Evolutionary conservation across 352 stramenopile species (phyloP), one percentile per base, ranked within the genome.

Genomic region (Pythium rishiriense): DNA sequence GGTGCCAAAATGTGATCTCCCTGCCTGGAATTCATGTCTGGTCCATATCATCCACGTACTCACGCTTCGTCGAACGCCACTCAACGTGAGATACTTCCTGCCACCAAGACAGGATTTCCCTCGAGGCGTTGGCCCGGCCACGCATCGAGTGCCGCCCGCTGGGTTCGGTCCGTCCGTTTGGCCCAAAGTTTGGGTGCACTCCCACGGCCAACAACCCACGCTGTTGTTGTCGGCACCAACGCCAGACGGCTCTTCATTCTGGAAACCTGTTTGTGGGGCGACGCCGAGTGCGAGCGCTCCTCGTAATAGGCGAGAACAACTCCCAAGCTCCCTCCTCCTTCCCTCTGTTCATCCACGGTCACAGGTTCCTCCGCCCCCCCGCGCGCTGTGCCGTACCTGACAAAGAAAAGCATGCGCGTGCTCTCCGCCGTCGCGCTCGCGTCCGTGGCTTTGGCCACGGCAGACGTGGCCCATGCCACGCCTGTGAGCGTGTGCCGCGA

Each of bases 401-500:
- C 33, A 39, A 4, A 1, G 33, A 9, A 19, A 25, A 53, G 2
- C 50, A 62, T 68, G 51, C 61, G 43, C 51, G 35, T 56, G 31
- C 26, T 62, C 47, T n/a, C 29, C 19, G 21, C 50, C 21, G 19
- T 60, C 12, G 35, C 39, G 28, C 21, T 55, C 22, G 69, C 68
- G 33, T 39, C 33, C 10, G 33, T 14, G 1, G 49, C 58, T 5
- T 56, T 53, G 7, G 69, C 63, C 19, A 22, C 11, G 7, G 51
- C 62, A 1, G 37, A 66, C 12, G 71, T n/a, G n/a, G n/a, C n/a
- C n/a, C n/a, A n/a, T n/a, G n/a, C 71, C 15, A 52, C 33, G 35
- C 33, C 63, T 17, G 68, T 90, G 54, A 88, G 77, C 42, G 74
- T 89, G 11, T 87, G 74, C 21, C 64, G 66, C 14, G 82, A 91